Evolutionary conservation across 768 basidiomycete species (phyloP), one percentile per base, ranked within the genome.

Genomic region (Arthromyces matolae): DNA sequence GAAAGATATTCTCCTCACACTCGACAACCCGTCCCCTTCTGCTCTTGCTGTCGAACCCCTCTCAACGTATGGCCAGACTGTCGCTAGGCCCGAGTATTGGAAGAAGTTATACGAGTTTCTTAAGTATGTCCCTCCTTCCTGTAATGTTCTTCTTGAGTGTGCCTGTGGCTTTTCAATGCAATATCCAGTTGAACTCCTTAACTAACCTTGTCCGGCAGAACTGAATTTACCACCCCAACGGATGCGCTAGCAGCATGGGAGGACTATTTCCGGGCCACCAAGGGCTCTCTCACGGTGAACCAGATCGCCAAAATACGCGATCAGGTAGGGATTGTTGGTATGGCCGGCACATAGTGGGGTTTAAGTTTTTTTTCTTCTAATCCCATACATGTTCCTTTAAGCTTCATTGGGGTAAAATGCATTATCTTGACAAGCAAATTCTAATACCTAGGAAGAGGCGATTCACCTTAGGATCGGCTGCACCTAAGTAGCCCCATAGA

Each of bases 231-330:
- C 19, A 77, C 74, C 27, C 76, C 78, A 22, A 65, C 71, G 29
- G 93, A 94, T 55, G 81, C 81, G 1, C 72, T 81, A 24, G 64
- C 67, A 13, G 89, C 85, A 1, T 97, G 91, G 68, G 94, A 97
- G 67, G 82, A 85, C 46, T 95, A 92, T 69, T 77, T 98, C 55
- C 71, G 81, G 16, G 87, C 85, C 0, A 84, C 82, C 64, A 94
- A 94, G 62, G 84, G 81, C 6, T 77, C 77, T 22, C 74, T 99
- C 58, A 88, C 81, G 14, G 83, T 91, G 0, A 83, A 75, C 51
- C 90, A 97, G 62, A 90, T 96, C 47, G 95, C 95, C 12, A 89
- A 80, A 72, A 93, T 97, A 58, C 78, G 95, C 39, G 95, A 97
- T 63, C 73, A 76, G 18, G 87, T 93, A 14, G 93, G 93, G 4